Conservation (phyloP, 2,329 filamentous ascomycete species). For the Phaeosphaeriaceae sp. region DNA sequence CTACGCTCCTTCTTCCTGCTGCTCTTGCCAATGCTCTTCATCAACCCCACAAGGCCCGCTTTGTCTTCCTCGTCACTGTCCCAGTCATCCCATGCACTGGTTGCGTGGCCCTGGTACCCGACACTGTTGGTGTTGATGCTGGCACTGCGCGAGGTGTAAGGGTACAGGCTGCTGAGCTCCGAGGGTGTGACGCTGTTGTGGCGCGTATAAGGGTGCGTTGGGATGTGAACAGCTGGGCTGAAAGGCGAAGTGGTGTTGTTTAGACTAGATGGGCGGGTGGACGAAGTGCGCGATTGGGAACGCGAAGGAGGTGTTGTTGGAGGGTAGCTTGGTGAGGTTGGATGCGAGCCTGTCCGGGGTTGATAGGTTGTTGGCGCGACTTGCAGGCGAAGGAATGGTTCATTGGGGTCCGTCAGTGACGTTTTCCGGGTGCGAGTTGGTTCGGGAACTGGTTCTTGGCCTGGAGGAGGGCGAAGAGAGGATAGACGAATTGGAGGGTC, state of each 20-base stretch:
- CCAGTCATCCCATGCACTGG: slow-evolving; percentile 47
- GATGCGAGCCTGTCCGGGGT: slow-evolving; percentile 15
- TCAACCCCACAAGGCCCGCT: slow-evolving; percentile 36
- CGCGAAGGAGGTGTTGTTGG: slow-evolving; percentile 34
- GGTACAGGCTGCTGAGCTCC: slow-evolving; percentile 34
- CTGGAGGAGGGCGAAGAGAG: slow-evolving; percentile 33
- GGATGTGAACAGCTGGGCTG: slow-evolving; percentile 16
- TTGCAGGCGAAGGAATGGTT: slow-evolving; percentile 37
- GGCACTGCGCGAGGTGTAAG: slow-evolving; percentile 23
- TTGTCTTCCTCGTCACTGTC: slow-evolving; percentile 43
- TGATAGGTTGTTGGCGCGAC: slow-evolving; percentile 24
- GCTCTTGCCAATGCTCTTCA: slow-evolving; percentile 17
- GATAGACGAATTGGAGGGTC: slow-evolving; percentile 42
- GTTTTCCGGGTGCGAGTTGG: slow-evolving; percentile 27
- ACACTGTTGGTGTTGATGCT: slow-evolving; percentile 23
- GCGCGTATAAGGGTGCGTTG: slow-evolving; percentile 19
- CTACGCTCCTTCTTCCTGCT: slow-evolving; percentile 15
- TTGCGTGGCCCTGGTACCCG: slow-evolving; percentile 33
- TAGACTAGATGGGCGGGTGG: slow-evolving; percentile 30
- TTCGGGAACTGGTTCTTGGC: slow-evolving; percentile 14
- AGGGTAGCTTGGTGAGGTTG: slow-evolving; percentile 23
- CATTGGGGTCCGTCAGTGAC: slow-evolving; percentile 40
- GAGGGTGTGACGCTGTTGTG: slow-evolving; percentile 38
- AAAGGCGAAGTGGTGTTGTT: slow-evolving; percentile 29
- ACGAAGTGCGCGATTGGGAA: slow-evolving; percentile 21